phyloP scores from a whole-genome alignment of 2,329 filamentous ascomycete species.

The Sclerotinia borealis region DNA sequence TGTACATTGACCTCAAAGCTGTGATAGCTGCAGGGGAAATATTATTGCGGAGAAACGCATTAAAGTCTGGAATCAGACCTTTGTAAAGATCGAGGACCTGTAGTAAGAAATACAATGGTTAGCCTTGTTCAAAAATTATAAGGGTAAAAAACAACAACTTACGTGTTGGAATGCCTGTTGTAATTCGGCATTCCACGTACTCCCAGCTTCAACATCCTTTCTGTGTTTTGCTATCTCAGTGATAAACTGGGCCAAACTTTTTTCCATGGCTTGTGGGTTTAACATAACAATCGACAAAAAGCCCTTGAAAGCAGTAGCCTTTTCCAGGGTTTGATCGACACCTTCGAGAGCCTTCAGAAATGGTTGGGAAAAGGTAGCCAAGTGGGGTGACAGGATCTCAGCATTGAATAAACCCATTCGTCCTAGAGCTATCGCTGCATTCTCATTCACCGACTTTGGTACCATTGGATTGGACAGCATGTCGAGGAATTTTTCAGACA shows the following conservation, averaged over 20 bases:
- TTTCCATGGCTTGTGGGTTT: constrained; percentile 91
- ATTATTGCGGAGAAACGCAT: constrained; percentile 39
- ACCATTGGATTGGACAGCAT: constrained; percentile 84
- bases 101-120: constrained; percentile 19
- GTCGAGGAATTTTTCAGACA: constrained; percentile 70
- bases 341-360: constrained; percentile 79
- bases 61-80: constrained; percentile 47
- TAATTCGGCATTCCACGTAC: constrained; percentile 28
- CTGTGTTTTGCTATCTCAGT: constrained; percentile 73
- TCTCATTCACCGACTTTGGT: constrained; percentile 82
- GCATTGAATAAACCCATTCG: constrained; percentile 76
- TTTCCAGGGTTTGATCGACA: constrained; percentile 85
- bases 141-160: constrained; percentile 15
- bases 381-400: constrained; percentile 68
- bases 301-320: constrained; percentile 86
- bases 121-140: constrained; percentile 1
- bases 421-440: constrained; percentile 88
- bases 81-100: constrained; percentile 49
- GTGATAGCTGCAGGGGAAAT: constrained; percentile 23
- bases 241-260: constrained; percentile 76
- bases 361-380: constrained; percentile 72
- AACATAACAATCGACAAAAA: constrained; percentile 78
- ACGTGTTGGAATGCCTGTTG: constrained; percentile 26
- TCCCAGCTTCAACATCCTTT: constrained; percentile 47
- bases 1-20: constrained; percentile 29